These are phyloP conservation scores for Magnusiomyces suaveolens DNA, from an alignment of 1,139 yeast genomes.

Conservation along the genomic window DNA sequence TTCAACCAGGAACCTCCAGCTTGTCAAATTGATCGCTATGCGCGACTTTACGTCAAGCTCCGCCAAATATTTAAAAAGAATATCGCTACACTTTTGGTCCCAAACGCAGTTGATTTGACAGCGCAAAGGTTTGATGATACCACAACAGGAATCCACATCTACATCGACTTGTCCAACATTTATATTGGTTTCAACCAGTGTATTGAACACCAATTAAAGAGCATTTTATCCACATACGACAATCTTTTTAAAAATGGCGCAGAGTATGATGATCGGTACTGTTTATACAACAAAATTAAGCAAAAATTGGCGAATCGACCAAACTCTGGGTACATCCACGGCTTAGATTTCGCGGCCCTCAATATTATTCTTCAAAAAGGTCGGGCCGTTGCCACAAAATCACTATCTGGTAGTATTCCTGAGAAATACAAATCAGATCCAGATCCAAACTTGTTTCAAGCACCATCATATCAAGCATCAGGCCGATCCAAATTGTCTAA, in stretches of 20 bases:
- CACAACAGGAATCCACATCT: conserved; percentile 14
- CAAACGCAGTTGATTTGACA: not conserved
- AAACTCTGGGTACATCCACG: not conserved
- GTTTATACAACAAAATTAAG: not conserved
- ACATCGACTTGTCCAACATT: conserved; percentile 23
- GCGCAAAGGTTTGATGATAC: too few species aligned
- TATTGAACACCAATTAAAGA: conserved; percentile 1
- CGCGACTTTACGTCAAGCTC: conserved; percentile 11
- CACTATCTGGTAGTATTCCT: conserved; percentile 9
- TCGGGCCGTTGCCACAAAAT: conserved; percentile 12
- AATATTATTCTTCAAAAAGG: conserved; percentile 19
- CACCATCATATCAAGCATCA: too few species aligned
- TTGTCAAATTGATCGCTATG: conserved; percentile 8
- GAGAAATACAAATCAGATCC: not conserved
- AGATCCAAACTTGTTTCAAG: not conserved
- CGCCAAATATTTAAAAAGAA: conserved; percentile 18
- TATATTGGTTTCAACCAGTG: conserved; percentile 15
- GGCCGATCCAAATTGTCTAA: too few species aligned
- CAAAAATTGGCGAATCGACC: not conserved
- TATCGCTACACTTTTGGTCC: conserved; percentile 18
- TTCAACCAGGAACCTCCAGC: not conserved
- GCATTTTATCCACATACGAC: not conserved
- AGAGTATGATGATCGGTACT: not conserved
- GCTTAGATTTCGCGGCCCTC: conserved; percentile 15
- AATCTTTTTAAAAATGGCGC: too few species aligned